A percentile compares a stretch with the other conserved stretches of the same genome.
Evolutionary conservation across 441 rosid species (phyloP).

Genomic region (Jatropha multifida): DNA sequence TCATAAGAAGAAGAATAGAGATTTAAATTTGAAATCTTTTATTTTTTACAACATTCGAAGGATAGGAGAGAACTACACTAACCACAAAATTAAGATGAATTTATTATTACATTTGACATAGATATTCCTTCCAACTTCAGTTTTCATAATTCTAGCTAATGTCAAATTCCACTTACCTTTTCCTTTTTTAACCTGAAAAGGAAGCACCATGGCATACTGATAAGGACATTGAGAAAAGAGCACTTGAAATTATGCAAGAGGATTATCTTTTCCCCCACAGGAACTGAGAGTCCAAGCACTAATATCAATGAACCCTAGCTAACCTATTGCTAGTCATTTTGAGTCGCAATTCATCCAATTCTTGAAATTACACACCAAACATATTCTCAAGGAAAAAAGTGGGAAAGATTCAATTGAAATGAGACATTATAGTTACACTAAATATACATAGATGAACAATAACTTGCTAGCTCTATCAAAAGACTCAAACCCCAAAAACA

Average conservation of each 20-base stretch:
- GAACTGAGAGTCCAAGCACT: neutral
- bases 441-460: neutral
- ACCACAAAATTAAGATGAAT: neutral
- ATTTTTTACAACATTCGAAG: no score
- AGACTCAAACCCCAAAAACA: conserved; percentile 24
- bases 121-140: conserved; percentile 2
- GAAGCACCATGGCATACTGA: conserved; percentile 5
- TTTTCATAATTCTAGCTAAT: conserved; percentile 4
- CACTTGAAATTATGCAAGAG: neutral
- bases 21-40: no score
- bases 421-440: no score
- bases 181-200: conserved; percentile 9
- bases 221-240: conserved; percentile 10
- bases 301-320: no score
- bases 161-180: conserved; percentile 10
- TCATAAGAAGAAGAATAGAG: no score
- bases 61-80: no score
- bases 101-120: neutral
- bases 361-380: no score
- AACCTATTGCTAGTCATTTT: no score
- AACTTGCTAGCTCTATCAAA: conserved; percentile 11
- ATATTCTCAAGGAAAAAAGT: no score
- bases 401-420: no score
- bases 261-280: neutral
- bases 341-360: no score